Conservation (phyloP, 192 early-diverging fungal species). For the Backusella australiensis region DNA sequence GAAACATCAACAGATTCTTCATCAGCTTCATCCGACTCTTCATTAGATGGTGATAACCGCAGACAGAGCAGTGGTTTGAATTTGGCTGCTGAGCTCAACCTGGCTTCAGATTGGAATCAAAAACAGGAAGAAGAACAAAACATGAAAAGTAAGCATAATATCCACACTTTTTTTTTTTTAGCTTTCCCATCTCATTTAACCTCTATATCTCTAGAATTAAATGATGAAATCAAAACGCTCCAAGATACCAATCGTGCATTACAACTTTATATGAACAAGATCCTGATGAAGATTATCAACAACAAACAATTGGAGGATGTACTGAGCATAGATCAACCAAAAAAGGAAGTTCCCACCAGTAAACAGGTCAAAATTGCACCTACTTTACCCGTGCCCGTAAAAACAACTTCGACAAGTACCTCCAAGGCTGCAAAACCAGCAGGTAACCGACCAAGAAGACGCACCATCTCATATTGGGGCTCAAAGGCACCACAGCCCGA, state of each 20-base stretch:
- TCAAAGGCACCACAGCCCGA: slow-evolving; percentile 23
- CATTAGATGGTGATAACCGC: neutral
- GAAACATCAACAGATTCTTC: neutral
- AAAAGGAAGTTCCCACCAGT: slow-evolving; percentile 15
- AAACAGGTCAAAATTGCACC: neutral
- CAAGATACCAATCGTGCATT: slow-evolving; percentile 69
- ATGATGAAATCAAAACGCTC: slow-evolving; percentile 57
- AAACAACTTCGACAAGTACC: neutral
- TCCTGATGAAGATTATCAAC: slow-evolving; percentile 70
- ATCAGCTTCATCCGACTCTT: neutral
- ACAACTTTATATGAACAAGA: slow-evolving; percentile 74
- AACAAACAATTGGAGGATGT: slow-evolving; percentile 50
- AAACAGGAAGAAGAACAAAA: slow-evolving; percentile 5
- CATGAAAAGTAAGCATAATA: slow-evolving; percentile 21
- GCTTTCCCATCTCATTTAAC: no score
- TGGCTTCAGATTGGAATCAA: slow-evolving; percentile 12
- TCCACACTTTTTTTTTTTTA: neutral
- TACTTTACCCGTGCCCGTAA: slow-evolving; percentile 8
- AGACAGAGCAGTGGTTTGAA: slow-evolving; percentile 29
- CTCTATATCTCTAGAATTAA: slow-evolving; percentile 33
- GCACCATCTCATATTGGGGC: slow-evolving; percentile 40
- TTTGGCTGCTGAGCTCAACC: slow-evolving; percentile 34
- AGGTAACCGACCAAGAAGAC: slow-evolving; percentile 21
- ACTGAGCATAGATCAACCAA: slow-evolving; percentile 39
- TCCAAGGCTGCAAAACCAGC: neutral